A percentile compares a stretch with the other conserved stretches of the same genome.
Conservation (phyloP, 257 asterid species). For the Gentiana macrophylla region DNA sequence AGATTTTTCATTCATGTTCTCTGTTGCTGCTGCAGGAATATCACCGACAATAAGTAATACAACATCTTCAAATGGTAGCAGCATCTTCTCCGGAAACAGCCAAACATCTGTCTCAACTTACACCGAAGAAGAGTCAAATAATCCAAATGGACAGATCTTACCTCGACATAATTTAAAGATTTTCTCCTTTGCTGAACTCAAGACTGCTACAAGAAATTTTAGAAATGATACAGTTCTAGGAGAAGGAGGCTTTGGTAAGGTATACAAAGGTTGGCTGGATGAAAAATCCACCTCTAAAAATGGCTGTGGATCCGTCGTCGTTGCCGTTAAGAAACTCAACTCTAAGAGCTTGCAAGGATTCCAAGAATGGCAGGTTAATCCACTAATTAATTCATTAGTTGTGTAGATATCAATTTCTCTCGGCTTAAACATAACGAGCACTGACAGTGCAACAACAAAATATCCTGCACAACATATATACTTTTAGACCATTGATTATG, state of each 20-base stretch:
- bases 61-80: constrained; percentile 17
- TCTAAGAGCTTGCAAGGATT: constrained; percentile 64
- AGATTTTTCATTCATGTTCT: no score
- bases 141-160: constrained; percentile 33
- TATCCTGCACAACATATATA: no score
- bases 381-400: neutral
- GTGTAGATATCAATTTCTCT: no score
- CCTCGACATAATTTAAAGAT: constrained; percentile 48
- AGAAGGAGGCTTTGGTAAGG: constrained; percentile 95
- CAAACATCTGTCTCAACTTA: constrained; percentile 23
- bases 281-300: constrained; percentile 34
- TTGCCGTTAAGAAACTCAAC: constrained; percentile 79
- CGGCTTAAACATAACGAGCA: no score
- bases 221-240: constrained; percentile 66
- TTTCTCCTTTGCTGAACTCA: constrained; percentile 55
- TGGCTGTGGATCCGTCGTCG: neutral
- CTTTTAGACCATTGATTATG: no score
- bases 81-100: constrained; percentile 19
- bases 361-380: constrained; percentile 68
- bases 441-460: no score
- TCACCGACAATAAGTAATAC: constrained; percentile 20
- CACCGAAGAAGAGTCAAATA: constrained; percentile 3
- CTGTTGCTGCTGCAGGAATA: constrained; percentile 18
- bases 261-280: constrained; percentile 85
- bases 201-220: constrained; percentile 60